These are phyloP conservation scores for Kregervanrija fluxuum DNA, from an alignment of 805 yeast genomes.

Conservation along the genomic window DNA sequence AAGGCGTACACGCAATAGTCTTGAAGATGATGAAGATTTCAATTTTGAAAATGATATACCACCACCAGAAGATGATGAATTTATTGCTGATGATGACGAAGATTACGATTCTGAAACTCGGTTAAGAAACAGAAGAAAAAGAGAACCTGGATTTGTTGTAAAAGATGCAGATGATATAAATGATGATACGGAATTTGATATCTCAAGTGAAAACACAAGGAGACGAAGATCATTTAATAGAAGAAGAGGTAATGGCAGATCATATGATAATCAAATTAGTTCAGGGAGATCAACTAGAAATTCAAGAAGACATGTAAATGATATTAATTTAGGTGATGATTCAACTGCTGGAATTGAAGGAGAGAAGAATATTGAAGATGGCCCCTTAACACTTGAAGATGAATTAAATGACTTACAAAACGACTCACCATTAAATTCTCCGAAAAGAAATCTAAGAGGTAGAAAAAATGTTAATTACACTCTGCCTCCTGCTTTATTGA, in stretches of 20 bases:
- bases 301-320: slow-evolving; percentile 10
- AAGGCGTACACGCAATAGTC: too few species aligned
- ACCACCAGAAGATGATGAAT: slow-evolving; percentile 4
- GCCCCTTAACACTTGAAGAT: slow-evolving; percentile 40
- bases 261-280: not conserved
- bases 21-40: slow-evolving; percentile 4
- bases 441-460: slow-evolving; percentile 50
- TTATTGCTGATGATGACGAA: slow-evolving; percentile 8
- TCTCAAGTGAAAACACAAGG: slow-evolving; percentile 1
- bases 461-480: slow-evolving; percentile 72
- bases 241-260: not conserved
- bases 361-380: slow-evolving; percentile 12
- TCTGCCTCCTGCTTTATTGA: slow-evolving; percentile 71
- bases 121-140: slow-evolving; percentile 3
- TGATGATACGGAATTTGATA: slow-evolving; percentile 3
- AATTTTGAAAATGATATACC: slow-evolving; percentile 5
- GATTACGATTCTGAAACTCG: slow-evolving; percentile 2
- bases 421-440: slow-evolving; percentile 41
- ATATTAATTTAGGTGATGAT: slow-evolving; percentile 13
- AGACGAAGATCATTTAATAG: not conserved
- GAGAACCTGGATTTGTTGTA: slow-evolving; percentile 10
- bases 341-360: slow-evolving; percentile 5
- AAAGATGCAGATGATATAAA: slow-evolving; percentile 14
- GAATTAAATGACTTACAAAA: slow-evolving; percentile 63
- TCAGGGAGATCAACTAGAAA: slow-evolving; percentile 5